Evolutionary conservation across 2,329 filamentous ascomycete genomes (phyloP).

Genomic region (Colletotrichum lupini): DNA sequence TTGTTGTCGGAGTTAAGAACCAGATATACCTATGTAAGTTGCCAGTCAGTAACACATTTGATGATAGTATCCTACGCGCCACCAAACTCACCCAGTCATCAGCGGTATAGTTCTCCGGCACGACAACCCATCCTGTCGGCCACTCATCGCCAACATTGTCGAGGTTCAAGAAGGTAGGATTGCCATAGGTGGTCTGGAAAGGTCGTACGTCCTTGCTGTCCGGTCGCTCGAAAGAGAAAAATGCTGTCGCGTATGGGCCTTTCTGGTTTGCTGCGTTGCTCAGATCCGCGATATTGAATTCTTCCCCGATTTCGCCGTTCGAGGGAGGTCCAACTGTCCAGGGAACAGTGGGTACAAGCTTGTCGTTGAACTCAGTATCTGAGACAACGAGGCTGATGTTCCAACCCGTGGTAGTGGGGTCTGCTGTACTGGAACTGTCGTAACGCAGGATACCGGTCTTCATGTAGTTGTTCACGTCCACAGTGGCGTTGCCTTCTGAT

Average conservation of each 20-base stretch:
- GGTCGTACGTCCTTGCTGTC: slow-evolving; percentile 1
- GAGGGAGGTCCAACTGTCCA: slow-evolving; percentile 33
- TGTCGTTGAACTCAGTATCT: slow-evolving; percentile 41
- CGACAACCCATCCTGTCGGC: slow-evolving; percentile 34
- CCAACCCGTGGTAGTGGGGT: slow-evolving; percentile 34
- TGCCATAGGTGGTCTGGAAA: slow-evolving; percentile 51
- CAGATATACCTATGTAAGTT: too few species aligned
- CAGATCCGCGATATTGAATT: too few species aligned
- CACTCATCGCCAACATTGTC: slow-evolving; percentile 25
- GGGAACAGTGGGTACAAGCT: slow-evolving; percentile 41
- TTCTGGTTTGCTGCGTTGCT: too few species aligned
- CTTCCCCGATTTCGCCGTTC: too few species aligned
- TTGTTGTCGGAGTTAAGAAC: neutral
- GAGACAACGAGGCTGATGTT: slow-evolving; percentile 40
- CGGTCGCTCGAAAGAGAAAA: slow-evolving; percentile 23
- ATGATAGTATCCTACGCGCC: too few species aligned
- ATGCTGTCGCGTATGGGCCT: too few species aligned
- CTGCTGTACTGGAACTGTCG: slow-evolving; percentile 20
- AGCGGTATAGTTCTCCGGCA: slow-evolving; percentile 36
- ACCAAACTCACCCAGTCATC: slow-evolving; percentile 35
- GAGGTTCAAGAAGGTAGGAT: slow-evolving; percentile 49
- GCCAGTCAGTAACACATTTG: too few species aligned
- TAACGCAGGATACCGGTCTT: slow-evolving; percentile 43
- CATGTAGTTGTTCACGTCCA: slow-evolving; percentile 10
- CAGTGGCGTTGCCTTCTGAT: neutral